Conservation (phyloP, 164 flowering plant species). For the Vitis rupestris region DNA sequence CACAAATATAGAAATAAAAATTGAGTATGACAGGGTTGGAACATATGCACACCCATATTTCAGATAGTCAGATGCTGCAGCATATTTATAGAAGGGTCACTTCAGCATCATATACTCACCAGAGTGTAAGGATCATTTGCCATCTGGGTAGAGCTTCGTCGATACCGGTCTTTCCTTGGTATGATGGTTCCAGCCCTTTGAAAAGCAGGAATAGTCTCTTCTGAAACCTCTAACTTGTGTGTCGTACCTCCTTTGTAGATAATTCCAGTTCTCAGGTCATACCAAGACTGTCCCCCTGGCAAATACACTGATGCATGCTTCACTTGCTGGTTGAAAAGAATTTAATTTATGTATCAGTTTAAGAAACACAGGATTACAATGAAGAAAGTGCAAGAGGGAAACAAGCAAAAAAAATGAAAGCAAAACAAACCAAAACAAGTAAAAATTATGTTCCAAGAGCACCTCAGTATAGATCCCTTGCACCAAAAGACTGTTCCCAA, state of each 20-base stretch:
- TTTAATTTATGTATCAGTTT: background rate
- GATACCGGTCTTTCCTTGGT: constrained; percentile 85
- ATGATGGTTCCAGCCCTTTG: constrained; percentile 91
- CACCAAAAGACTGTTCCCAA: constrained; percentile 82
- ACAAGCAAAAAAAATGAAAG: background rate
- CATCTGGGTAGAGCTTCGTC: constrained; percentile 97
- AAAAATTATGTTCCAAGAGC: background rate
- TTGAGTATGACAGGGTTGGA: background rate
- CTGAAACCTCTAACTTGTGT: constrained; percentile 67
- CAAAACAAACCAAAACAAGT: background rate
- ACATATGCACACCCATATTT: background rate
- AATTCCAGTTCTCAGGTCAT: constrained; percentile 75
- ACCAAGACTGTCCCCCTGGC: constrained; percentile 87
- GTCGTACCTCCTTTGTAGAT: constrained; percentile 66
- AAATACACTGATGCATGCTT: constrained; percentile 83
- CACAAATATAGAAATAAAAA: background rate
- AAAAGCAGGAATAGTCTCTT: constrained; percentile 83
- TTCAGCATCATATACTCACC: constrained; percentile 50
- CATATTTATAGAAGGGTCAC: background rate
- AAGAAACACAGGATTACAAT: background rate
- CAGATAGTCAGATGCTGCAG: background rate
- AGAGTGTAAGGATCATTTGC: constrained; percentile 90
- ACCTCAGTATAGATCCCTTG: constrained; percentile 93
- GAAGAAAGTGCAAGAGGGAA: background rate
- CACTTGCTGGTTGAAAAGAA: constrained; percentile 44